These are phyloP conservation scores for Ulota crispa DNA, from an alignment of 225 moss, liverwort and hornwort genomes.

Conservation along the genomic window DNA sequence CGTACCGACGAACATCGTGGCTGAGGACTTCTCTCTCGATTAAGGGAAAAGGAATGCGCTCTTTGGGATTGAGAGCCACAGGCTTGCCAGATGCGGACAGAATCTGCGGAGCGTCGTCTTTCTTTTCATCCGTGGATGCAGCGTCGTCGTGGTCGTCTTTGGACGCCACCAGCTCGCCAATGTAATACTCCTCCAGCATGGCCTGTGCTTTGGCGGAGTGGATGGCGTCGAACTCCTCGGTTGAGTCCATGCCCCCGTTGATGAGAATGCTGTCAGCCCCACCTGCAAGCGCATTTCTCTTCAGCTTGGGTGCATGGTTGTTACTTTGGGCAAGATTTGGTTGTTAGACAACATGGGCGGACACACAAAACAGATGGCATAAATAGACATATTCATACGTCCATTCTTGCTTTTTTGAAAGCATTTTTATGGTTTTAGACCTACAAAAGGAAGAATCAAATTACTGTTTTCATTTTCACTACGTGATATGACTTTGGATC, in stretches of 20 bases:
- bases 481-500: no score
- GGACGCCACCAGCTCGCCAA: slow-evolving; percentile 59
- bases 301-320: no score
- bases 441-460: no score
- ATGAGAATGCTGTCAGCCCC: slow-evolving; percentile 88
- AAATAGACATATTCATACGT: no score
- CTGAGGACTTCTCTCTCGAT: slow-evolving; percentile 69
- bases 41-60: slow-evolving; percentile 56
- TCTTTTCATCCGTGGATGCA: slow-evolving; percentile 12
- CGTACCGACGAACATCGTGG: slow-evolving; percentile 59
- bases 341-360: no score
- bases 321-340: no score
- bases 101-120: not conserved
- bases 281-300: not conserved
- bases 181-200: slow-evolving; percentile 83
- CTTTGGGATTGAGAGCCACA: slow-evolving; percentile 74
- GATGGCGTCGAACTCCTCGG: slow-evolving; percentile 96
- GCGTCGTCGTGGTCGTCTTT: slow-evolving; percentile 40
- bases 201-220: slow-evolving; percentile 87
- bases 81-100: slow-evolving; percentile 24
- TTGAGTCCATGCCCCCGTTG: slow-evolving; percentile 78
- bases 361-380: no score
- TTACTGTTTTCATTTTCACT: no score
- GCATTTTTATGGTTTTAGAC: no score
- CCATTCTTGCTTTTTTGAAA: no score